These are phyloP conservation scores for Stereum hirsutum DNA, from an alignment of 1,284 basidiomycete species.

Conservation along the genomic window DNA sequence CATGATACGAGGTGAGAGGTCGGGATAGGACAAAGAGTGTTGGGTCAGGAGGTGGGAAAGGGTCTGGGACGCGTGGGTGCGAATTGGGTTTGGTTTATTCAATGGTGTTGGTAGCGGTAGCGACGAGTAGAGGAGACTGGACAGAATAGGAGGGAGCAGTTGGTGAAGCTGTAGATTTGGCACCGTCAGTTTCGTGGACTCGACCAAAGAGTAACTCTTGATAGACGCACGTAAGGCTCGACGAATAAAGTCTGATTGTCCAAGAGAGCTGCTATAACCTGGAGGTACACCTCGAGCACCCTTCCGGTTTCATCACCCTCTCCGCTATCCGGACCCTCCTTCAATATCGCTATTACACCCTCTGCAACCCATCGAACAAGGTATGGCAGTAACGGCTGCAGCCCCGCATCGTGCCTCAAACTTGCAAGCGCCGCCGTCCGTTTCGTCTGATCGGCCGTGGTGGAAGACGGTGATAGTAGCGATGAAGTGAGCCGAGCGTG, in stretches of 20 bases:
- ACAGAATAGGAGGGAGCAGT: slow-evolving; percentile 88
- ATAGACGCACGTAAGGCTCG: slow-evolving; percentile 89
- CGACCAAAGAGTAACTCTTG: no score
- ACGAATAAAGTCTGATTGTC: slow-evolving; percentile 88
- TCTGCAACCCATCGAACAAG: slow-evolving; percentile 93
- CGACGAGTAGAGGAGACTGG: slow-evolving; percentile 81
- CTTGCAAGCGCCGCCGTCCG: slow-evolving; percentile 86
- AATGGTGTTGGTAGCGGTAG: no score
- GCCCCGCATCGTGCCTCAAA: slow-evolving; percentile 81
- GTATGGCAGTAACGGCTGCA: slow-evolving; percentile 93
- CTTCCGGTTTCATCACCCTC: slow-evolving; percentile 60
- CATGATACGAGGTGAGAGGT: slow-evolving; percentile 81
- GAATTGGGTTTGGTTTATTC: slow-evolving; percentile 50
- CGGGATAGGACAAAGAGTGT: slow-evolving; percentile 79
- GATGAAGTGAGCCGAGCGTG: slow-evolving; percentile 89
- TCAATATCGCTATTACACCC: slow-evolving; percentile 65
- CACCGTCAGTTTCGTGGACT: no score
- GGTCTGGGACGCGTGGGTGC: slow-evolving; percentile 72
- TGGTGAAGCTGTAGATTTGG: slow-evolving; percentile 87
- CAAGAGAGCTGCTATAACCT: slow-evolving; percentile 75
- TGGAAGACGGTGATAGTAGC: slow-evolving; percentile 52
- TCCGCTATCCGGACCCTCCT: slow-evolving; percentile 45
- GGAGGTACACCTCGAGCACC: slow-evolving; percentile 70
- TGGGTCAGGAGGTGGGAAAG: slow-evolving; percentile 72
- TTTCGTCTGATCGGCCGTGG: slow-evolving; percentile 54